These are phyloP conservation scores for Zygosaccharomyces pseudorouxii DNA, from an alignment of 805 yeast species.

Conservation along the genomic window DNA sequence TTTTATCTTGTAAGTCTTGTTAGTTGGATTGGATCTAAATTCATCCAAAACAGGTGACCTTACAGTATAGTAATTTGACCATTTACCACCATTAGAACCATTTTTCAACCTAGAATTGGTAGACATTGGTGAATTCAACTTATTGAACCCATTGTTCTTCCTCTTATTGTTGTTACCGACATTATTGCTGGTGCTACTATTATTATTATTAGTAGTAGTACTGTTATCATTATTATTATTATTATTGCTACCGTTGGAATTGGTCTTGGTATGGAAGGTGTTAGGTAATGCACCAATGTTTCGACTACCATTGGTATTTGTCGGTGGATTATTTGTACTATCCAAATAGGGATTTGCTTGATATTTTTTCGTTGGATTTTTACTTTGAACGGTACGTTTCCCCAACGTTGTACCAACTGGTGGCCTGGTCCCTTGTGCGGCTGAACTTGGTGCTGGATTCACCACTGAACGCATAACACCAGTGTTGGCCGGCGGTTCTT, in stretches of 20 bases:
- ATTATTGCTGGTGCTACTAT: background rate
- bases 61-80: conserved; percentile 12
- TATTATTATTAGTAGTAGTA: conserved; percentile 15
- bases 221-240: background rate
- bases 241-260: conserved; percentile 9
- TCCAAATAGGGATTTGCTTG: conserved; percentile 27
- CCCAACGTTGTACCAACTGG: background rate
- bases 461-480: background rate
- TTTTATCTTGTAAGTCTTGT: conserved; percentile 52
- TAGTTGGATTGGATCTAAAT: conserved; percentile 61
- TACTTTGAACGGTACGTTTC: background rate
- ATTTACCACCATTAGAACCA: conserved; percentile 1
- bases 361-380: conserved; percentile 9
- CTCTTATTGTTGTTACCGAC: background rate
- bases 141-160: conserved; percentile 8
- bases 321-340: conserved; percentile 3
- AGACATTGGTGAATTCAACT: conserved; percentile 18
- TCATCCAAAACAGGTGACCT: conserved; percentile 82
- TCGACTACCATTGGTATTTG: conserved; percentile 4
- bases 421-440: background rate
- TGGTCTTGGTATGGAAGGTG: conserved; percentile 11
- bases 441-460: background rate
- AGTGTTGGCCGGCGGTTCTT: background rate
- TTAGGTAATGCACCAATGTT: background rate
- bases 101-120: conserved; percentile 12